These are phyloP conservation scores for Skeletonema tropicum DNA, from an alignment of 108 stramenopile genomes.

Conservation along the genomic window DNA sequence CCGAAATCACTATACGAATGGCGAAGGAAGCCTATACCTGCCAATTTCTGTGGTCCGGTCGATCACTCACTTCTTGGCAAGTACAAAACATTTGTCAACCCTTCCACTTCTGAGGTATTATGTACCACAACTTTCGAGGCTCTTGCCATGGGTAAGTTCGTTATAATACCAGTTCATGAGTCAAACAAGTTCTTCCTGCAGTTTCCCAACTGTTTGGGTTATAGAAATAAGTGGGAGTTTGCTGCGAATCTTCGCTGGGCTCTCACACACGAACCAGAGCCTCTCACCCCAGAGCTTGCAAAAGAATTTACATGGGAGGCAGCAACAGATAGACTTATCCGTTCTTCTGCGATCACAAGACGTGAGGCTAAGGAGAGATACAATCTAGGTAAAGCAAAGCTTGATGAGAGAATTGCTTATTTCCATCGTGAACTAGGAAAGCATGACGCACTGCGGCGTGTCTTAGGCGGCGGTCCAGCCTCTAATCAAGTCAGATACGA, in stretches of 20 bases:
- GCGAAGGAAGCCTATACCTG: constrained; percentile 72
- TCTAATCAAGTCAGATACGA: constrained; percentile 69
- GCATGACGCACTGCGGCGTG: constrained; percentile 69
- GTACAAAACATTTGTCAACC: constrained; percentile 87
- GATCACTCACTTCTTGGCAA: constrained; percentile 71
- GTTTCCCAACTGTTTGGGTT: constrained; percentile 82
- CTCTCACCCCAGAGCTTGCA: constrained; percentile 62
- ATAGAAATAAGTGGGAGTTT: constrained; percentile 76
- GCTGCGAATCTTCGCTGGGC: constrained; percentile 79
- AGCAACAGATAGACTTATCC: constrained; percentile 77
- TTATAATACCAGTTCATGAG: constrained; percentile 74
- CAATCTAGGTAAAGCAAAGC: constrained; percentile 52
- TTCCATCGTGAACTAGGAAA: constrained; percentile 80
- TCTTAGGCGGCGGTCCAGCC: constrained; percentile 75
- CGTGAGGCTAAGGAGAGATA: constrained; percentile 63
- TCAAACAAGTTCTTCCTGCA: constrained; percentile 75
- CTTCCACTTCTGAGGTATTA: constrained; percentile 82
- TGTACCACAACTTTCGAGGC: constrained; percentile 82
- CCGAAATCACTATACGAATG: constrained; percentile 64
- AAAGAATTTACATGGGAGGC: constrained; percentile 82
- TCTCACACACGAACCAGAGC: constrained; percentile 77
- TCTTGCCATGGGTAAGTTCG: constrained; percentile 87
- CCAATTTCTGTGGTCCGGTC: constrained; percentile 71
- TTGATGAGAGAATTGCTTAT: constrained; percentile 81
- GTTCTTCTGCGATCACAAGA: constrained; percentile 68